Evolutionary conservation across 768 basidiomycete genomes (phyloP), one percentile per base, ranked within the genome.

Genomic region (Termitomyces sp.): DNA sequence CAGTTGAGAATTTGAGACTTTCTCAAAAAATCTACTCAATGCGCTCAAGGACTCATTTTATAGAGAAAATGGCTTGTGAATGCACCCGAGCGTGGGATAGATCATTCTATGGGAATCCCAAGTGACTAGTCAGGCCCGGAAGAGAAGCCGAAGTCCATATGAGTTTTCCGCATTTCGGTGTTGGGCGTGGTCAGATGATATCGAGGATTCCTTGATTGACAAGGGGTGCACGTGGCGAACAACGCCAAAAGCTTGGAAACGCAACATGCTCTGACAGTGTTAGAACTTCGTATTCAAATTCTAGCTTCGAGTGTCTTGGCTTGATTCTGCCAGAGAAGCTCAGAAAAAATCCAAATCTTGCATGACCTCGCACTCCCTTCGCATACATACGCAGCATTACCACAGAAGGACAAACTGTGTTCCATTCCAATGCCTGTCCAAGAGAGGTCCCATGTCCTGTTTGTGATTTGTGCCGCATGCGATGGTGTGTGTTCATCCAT

Each of bases 161-260:
- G 61, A 8, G 17, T 31, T 37, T 11, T 23, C 37, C 35, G 51
- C 31, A 8, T 47, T 11, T 11, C 54, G 27, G 29, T 32, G 21
- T 16, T 27, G 17, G 8, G 31, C n/a, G 3, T 17, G 8, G 53
- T 62, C 60, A 62, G 57, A 62, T 62, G 60, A 62, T n/a, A 23
- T 38, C 25, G 16, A 49, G 21, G 35, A 4, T 31, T 5, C 31
- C 19, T 14, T 23, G 19, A 31, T 42, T 47, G 55, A 34, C 37
- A 48, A 14, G 17, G 17, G 29, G 29, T 19, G 16, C 57, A 53
- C 32, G 46, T 55, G 43, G 48, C 21, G 12, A 47, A 40, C 12
- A 17, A 48, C 35, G 34, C n/a, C 9, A 1, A 16, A 35, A 14
- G 5, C 7, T 17, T 9, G 35, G 25, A 12, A 5, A 19, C 19